Conservation (phyloP, 768 basidiomycete species). For the Agaricus subrufescens region DNA sequence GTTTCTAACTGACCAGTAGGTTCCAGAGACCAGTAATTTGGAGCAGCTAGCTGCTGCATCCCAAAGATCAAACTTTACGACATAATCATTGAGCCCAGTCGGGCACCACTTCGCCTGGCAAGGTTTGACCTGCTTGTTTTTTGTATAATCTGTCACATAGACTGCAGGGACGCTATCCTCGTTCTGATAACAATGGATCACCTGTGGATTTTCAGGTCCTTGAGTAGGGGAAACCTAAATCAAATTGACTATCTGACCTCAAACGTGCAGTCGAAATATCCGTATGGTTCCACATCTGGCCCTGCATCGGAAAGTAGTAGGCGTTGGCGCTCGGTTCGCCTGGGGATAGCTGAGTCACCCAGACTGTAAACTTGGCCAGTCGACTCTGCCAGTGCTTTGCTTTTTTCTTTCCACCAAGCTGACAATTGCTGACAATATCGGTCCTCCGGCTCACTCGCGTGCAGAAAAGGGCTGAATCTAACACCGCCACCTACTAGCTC, state of each 20-base stretch:
- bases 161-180: conserved; percentile 36
- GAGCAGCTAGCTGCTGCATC: conserved; percentile 40
- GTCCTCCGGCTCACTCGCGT: neutral
- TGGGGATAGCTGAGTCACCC: neutral
- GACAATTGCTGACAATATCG: conserved; percentile 7
- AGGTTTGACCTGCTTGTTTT: conserved; percentile 27
- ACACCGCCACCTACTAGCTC: neutral
- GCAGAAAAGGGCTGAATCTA: neutral
- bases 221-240: neutral
- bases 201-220: conserved; percentile 25
- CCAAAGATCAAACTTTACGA: conserved; percentile 60
- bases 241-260: conserved; percentile 34
- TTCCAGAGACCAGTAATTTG: conserved; percentile 38
- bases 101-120: conserved; percentile 45
- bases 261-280: conserved; percentile 61
- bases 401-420: conserved; percentile 8
- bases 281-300: conserved; percentile 36
- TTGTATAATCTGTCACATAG: conserved; percentile 67
- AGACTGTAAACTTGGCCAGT: conserved; percentile 2
- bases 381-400: neutral
- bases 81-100: conserved; percentile 32
- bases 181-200: conserved; percentile 39
- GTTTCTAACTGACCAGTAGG: conserved; percentile 53
- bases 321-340: conserved; percentile 23
- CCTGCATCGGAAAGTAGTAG: conserved; percentile 46